Evolutionary conservation across 208 protist species (phyloP), one percentile per base, ranked within the genome.

Genomic region (Lotmaria passim): DNA sequence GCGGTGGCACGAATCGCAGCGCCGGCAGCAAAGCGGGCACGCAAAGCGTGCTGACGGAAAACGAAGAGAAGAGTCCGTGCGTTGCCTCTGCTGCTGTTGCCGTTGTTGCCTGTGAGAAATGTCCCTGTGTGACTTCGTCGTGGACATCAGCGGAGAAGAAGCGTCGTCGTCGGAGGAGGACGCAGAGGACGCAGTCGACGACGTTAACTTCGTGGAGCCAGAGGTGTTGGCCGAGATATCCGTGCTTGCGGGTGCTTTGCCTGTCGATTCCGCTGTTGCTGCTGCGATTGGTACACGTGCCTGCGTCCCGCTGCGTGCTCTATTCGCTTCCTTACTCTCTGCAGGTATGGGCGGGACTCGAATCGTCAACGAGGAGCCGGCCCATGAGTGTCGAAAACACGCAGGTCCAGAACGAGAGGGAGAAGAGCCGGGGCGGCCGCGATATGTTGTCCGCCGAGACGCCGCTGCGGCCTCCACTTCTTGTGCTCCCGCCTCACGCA

Each of bases 141-240:
- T n/a, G n/a, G n/a, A n/a, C n/a, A n/a, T n/a, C n/a, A n/a, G n/a
- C 6, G 46, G 21, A 51, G 46, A 51, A 4, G 11, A 46, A 19
- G 15, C 15, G 2, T 11, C n/a, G n/a, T 8, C 3, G 43, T 7
- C 28, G 1, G 33, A 43, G 30, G 44, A 53, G 19, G 59, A 33
- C 8, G 14, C 39, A 6, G 58, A 74, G 1, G 63, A 60, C 1
- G 47, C 34, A 0, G 48, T 52, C 6, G 71, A 71, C 26, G 63
- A 67, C 15, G 71, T 60, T 26, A 53, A 26, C 38, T 52, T 71
- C 31, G 71, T 66, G n/a, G 71, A 57, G 28, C 56, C 67, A 26
- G 47, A 57, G 36, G 56, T 71, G 31, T 71, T n/a, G 8, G 48
- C 71, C 7, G 71, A 77, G 47, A 63, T 71, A 36, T 77, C 71